phyloP scores from a whole-genome alignment of 1,284 basidiomycete species.

The Ceratobasidium sp. region DNA sequence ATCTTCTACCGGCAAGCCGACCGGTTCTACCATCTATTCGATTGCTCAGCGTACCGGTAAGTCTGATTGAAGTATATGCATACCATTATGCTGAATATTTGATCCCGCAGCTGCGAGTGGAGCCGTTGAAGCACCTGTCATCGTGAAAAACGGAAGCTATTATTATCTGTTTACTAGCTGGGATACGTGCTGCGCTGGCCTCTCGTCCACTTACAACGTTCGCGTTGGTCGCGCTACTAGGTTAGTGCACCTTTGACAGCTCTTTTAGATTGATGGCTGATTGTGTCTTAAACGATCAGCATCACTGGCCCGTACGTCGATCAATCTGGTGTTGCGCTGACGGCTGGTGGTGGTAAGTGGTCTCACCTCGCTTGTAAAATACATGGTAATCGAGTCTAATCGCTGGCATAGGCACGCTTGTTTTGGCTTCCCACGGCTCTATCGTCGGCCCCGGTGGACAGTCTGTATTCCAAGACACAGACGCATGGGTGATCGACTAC shows the following conservation, averaged over 20 bases:
- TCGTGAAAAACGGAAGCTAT: conserved; percentile 63
- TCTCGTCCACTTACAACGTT: conserved; percentile 70
- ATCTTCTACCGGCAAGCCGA: conserved; percentile 63
- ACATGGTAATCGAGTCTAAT: conserved; percentile 13
- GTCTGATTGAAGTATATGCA: not conserved
- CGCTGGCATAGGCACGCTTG: conserved; percentile 59
- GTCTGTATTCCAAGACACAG: conserved; percentile 58
- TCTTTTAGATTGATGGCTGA: not conserved
- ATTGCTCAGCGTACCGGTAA: conserved; percentile 62
- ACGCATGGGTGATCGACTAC: conserved; percentile 61
- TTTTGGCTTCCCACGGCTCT: conserved; percentile 66
- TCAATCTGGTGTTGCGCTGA: conserved; percentile 62
- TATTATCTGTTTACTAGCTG: conserved; percentile 72
- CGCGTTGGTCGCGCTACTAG: conserved; percentile 66
- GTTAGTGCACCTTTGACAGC: conserved; percentile 53
- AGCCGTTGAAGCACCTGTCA: conserved; percentile 55
- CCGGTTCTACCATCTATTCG: conserved; percentile 59
- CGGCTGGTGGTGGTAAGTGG: conserved; percentile 62
- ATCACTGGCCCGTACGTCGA: conserved; percentile 66
- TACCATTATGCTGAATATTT: not conserved
- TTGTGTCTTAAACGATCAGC: conserved; percentile 50
- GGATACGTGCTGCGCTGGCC: conserved; percentile 69
- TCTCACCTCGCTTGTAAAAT: conserved; percentile 19
- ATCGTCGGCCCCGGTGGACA: conserved; percentile 66
- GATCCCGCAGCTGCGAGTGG: conserved; percentile 14